Base-by-base conservation (phyloP, 2,329 filamentous ascomycete genomes). In the Exophiala sp. region DNA sequence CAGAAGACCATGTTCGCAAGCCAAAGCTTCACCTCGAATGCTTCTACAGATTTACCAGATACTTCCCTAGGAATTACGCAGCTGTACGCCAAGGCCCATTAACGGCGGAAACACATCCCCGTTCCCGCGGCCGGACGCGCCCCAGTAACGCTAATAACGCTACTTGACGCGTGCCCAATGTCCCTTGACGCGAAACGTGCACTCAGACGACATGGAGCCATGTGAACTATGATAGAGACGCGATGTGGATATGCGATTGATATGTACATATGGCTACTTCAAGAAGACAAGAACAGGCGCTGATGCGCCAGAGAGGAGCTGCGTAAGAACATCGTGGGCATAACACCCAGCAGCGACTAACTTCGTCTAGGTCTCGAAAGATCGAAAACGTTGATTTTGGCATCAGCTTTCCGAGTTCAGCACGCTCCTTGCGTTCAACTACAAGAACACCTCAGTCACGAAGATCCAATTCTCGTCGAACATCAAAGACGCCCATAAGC, bases 321-420 rank as follows among this genome's bases (percentile, higher is more conserved):
- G 39, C 38, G 47, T 54, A 34, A 16, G 46, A 51, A 33, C n/a
- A 34, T 10, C 21, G 49, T 33, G 46, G 63, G 55, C 62, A 63
- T 62, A 72, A 57, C 58, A 18, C 40, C 40, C 34, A 34, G 36
- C 44, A 58, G 56, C 33, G 47, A 36, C 43, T 51, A 29, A 29
- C 18, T 47, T 55, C n/a, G 47, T 49, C 48, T 61, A 80, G 77
- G 42, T 71, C 73, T 57, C 75, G 75, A 52, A 72, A 74, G 57
- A 67, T 72, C 51, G 77, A 70, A 63, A 74, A 70, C 51, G 71
- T 76, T 3, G 71, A 76, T 58, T 81, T 81, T 61, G 76, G 74
- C 12, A 78, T 81, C 61, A 72, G 73, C 1, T 74, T 78, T 39
- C 58, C 65, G n/a, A 63, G 69, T 21, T 62, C 61, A 11, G 49